Conservation (phyloP, 129 eudicot genomes). For the Scalesia atractyloides region DNA sequence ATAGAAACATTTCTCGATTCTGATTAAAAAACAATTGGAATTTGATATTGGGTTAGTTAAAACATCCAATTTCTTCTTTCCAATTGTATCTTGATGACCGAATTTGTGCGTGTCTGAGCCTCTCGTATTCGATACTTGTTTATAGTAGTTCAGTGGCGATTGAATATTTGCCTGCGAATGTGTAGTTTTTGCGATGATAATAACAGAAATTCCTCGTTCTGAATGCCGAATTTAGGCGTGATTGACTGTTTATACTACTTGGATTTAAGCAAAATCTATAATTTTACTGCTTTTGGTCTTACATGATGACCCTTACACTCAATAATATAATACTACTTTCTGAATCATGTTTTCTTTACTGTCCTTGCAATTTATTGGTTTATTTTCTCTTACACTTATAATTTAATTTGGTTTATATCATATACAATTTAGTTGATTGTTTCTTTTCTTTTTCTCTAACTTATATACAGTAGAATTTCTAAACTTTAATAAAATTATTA, state of each 20-base stretch:
- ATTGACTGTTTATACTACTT: conserved; percentile 11
- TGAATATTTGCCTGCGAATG: neutral
- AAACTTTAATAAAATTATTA: no score
- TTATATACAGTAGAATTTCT: no score
- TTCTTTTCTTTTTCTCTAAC: no score
- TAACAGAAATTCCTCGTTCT: no score
- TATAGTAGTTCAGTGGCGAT: neutral
- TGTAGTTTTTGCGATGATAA: no score
- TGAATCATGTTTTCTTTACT: no score
- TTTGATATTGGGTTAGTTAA: conserved; percentile 14
- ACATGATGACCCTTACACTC: no score
- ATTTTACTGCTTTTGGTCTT: neutral
- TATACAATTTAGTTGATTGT: no score
- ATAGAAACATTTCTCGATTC: conserved; percentile 70
- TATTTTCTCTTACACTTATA: no score
- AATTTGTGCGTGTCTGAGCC: conserved; percentile 92
- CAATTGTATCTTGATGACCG: conserved; percentile 56
- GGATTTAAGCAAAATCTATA: conserved; percentile 16
- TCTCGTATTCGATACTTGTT: conserved; percentile 6
- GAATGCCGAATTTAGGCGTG: conserved; percentile 19
- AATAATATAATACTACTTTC: no score
- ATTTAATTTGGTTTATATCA: no score
- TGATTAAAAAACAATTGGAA: conserved; percentile 31
- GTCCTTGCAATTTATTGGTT: no score
- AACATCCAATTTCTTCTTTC: neutral